These are phyloP conservation scores for Monosporascus sp. DNA, from an alignment of 2,329 filamentous ascomycete species.

Conservation along the genomic window DNA sequence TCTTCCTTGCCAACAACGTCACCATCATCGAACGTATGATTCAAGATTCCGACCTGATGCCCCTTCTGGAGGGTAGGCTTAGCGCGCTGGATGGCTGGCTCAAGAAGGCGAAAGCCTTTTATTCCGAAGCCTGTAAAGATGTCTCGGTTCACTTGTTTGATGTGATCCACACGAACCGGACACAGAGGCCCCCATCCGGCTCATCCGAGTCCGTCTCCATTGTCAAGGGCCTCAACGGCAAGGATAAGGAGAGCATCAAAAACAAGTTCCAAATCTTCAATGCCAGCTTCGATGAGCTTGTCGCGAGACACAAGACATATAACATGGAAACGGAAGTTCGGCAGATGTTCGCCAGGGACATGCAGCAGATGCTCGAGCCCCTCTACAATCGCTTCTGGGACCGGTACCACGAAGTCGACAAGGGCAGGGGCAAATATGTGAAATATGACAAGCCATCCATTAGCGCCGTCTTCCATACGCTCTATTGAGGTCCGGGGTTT, in stretches of 20 bases:
- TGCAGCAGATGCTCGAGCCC: constrained; percentile 88
- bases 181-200: constrained; percentile 65
- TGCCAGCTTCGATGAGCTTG: constrained; percentile 80
- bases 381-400: constrained; percentile 96
- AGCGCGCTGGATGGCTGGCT: constrained; percentile 73
- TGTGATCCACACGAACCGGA: constrained; percentile 82
- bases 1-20: constrained; percentile 87
- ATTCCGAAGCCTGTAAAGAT: constrained; percentile 85
- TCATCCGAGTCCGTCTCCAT: constrained; percentile 78
- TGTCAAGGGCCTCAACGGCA: constrained; percentile 75
- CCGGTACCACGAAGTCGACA: constrained; percentile 94
- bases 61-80: constrained; percentile 63
- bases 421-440: constrained; percentile 96
- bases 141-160: constrained; percentile 81
- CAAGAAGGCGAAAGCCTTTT: constrained; percentile 77
- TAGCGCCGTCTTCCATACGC: constrained; percentile 55
- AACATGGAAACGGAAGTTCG: constrained; percentile 90
- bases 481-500: constrained; percentile 32
- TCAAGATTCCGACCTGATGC: constrained; percentile 69
- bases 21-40: constrained; percentile 81
- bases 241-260: constrained; percentile 95
- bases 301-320: constrained; percentile 73
- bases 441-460: constrained; percentile 91
- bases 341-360: constrained; percentile 71
- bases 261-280: constrained; percentile 95